These are phyloP conservation scores for Diaporthe batatas DNA, from an alignment of 2,329 filamentous ascomycete genomes.

Conservation along the genomic window DNA sequence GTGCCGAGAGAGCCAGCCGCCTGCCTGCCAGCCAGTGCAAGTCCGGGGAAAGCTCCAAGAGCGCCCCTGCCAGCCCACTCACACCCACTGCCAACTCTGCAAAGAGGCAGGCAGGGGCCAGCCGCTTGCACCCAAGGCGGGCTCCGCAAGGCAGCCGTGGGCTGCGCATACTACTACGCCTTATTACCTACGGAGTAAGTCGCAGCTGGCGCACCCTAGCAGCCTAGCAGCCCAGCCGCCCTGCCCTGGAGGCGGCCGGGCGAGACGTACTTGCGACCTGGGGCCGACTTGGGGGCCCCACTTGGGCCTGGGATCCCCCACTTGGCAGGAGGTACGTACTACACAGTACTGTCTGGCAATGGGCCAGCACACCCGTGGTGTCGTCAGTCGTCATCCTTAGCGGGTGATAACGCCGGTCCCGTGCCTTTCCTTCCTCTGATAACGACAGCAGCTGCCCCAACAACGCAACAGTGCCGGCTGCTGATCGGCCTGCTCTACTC, in stretches of 20 bases:
- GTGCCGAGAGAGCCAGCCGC: not conserved
- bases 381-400: slow-evolving; percentile 40
- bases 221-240: not conserved
- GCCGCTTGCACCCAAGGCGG: not conserved
- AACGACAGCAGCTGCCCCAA: slow-evolving; percentile 36
- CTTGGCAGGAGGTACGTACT: slow-evolving; percentile 30
- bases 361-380: slow-evolving; percentile 10
- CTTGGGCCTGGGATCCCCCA: slow-evolving; percentile 19
- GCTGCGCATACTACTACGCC: not conserved
- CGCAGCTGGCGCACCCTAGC: not conserved
- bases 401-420: slow-evolving; percentile 39
- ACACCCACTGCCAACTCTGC: not conserved
- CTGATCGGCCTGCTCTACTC: slow-evolving; percentile 22
- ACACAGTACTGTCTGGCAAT: slow-evolving; percentile 5
- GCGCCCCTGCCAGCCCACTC: not conserved
- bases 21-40: slow-evolving; percentile 14
- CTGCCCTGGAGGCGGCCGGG: not conserved
- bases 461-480: slow-evolving; percentile 23
- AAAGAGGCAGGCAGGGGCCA: not conserved
- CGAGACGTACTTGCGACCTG: slow-evolving; percentile 35
- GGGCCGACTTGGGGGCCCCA: not conserved
- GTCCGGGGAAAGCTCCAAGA: slow-evolving; percentile 21
- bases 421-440: slow-evolving; percentile 38
- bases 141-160: slow-evolving; percentile 18
- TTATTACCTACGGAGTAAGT: not conserved